Conservation (phyloP, 1,284 basidiomycete species). For the Entoloma clypeatum region DNA sequence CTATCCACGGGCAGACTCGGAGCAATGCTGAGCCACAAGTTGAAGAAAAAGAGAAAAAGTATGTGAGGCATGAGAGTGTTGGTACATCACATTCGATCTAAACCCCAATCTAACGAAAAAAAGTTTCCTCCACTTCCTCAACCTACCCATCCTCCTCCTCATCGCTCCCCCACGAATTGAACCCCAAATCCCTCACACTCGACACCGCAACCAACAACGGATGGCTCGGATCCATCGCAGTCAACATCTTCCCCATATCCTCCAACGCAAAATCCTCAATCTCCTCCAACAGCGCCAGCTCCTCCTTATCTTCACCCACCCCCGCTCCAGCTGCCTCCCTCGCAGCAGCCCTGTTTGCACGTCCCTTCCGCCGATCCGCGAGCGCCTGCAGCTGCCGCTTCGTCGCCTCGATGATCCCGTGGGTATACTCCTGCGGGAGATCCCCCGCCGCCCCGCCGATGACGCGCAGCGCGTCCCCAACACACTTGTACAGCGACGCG, state of each 20-base stretch:
- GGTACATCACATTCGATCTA: too few species aligned
- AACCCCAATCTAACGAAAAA: too few species aligned
- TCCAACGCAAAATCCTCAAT: constrained; percentile 72
- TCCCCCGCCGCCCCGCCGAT: constrained; percentile 32
- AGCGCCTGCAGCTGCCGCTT: constrained; percentile 63
- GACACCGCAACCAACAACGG: constrained; percentile 62
- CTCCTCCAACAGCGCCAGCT: constrained; percentile 67
- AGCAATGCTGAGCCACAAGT: too few species aligned
- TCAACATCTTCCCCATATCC: constrained; percentile 65
- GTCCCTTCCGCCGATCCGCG: constrained; percentile 60
- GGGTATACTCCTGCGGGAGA: constrained; percentile 39
- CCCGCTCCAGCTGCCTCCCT: constrained; percentile 25
- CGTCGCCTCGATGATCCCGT: constrained; percentile 59
- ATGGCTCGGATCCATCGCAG: constrained; percentile 52
- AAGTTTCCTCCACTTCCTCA: too few species aligned
- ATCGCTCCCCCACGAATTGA: constrained; percentile 48
- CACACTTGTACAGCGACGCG: constrained; percentile 72
- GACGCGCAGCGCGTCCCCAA: constrained; percentile 64
- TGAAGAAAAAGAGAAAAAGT: too few species aligned
- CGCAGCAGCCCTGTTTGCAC: constrained; percentile 44
- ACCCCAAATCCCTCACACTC: constrained; percentile 65
- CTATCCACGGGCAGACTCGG: too few species aligned
- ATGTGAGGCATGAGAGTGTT: too few species aligned
- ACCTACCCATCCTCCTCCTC: constrained; percentile 32
- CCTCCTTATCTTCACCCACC: constrained; percentile 58